Evolutionary conservation across 208 protist species (phyloP).

Genomic region (Kentomonas sorsogonicus): DNA sequence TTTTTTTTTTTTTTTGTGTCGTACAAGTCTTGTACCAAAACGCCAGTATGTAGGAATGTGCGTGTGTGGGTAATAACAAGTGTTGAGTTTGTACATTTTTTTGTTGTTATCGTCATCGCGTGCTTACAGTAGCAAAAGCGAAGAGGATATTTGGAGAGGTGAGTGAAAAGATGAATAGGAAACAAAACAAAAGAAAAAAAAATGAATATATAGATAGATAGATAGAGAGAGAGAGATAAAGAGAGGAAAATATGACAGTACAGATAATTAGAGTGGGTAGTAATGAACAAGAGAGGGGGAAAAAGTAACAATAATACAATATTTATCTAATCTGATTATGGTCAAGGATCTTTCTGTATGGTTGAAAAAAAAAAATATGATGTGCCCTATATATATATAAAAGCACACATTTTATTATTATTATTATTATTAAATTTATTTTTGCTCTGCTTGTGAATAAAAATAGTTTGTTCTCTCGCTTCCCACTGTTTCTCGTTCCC

Average conservation of each 20-base stretch:
- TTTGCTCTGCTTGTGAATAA: no score
- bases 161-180: background rate
- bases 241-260: background rate
- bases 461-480: constrained; percentile 11
- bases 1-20: constrained; percentile 28
- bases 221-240: background rate
- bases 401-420: no score
- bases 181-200: background rate
- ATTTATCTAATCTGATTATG: background rate
- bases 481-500: no score
- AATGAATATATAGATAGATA: background rate
- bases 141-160: background rate
- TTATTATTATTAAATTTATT: no score
- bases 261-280: constrained; percentile 11
- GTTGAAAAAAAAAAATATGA: no score
- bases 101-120: constrained; percentile 10
- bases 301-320: background rate
- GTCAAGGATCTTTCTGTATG: background rate
- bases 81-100: background rate
- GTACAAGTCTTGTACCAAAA: background rate
- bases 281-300: constrained; percentile 7
- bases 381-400: no score
- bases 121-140: background rate
- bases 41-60: background rate
- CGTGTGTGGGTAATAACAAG: background rate